Evolutionary conservation across 1,284 basidiomycete species (phyloP).

Genomic region (Leccinum huronense): DNA sequence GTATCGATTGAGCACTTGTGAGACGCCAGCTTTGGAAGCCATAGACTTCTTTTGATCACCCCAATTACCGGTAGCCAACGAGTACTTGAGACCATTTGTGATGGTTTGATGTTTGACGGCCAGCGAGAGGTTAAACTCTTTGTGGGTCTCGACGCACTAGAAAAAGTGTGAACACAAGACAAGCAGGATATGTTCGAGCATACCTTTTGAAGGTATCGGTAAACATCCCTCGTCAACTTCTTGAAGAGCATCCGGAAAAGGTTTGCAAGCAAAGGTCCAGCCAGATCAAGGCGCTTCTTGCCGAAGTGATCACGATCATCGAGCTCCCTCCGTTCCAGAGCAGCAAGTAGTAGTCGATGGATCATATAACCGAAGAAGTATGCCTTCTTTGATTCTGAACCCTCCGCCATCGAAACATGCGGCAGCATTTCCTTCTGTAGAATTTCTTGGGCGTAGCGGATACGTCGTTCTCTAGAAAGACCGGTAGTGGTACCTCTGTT

Average conservation of each 20-base stretch:
- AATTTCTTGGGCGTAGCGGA: conserved; percentile 97
- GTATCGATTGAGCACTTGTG: conserved; percentile 98
- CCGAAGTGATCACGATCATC: conserved; percentile 99
- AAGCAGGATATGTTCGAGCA: conserved; percentile 16
- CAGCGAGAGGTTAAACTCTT: conserved; percentile 89
- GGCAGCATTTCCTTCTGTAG: conserved; percentile 99
- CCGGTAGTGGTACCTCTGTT: conserved; percentile 96
- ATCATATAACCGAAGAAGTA: conserved; percentile 99
- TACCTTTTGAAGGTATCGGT: conserved; percentile 95
- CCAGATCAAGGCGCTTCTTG: conserved; percentile 96
- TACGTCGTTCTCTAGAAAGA: conserved; percentile 87
- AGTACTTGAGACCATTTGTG: conserved; percentile 98
- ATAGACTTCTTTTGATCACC: conserved; percentile 99
- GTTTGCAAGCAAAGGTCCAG: conserved; percentile 92
- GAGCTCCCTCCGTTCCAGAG: conserved; percentile 90
- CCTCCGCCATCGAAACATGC: conserved; percentile 94
- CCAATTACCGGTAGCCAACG: conserved; percentile 99
- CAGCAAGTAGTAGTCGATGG: conserved; percentile 90
- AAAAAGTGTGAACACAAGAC: conserved; percentile 7
- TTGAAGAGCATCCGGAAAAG: conserved; percentile 98
- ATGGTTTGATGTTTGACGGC: conserved; percentile 97
- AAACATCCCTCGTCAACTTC: conserved; percentile 96
- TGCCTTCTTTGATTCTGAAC: conserved; percentile 97
- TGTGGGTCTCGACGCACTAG: conserved; percentile 95
- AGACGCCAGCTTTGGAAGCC: conserved; percentile 97